Conservation (phyloP, 73 alveolate genomes). For the Tetrahymena malaccensis region DNA sequence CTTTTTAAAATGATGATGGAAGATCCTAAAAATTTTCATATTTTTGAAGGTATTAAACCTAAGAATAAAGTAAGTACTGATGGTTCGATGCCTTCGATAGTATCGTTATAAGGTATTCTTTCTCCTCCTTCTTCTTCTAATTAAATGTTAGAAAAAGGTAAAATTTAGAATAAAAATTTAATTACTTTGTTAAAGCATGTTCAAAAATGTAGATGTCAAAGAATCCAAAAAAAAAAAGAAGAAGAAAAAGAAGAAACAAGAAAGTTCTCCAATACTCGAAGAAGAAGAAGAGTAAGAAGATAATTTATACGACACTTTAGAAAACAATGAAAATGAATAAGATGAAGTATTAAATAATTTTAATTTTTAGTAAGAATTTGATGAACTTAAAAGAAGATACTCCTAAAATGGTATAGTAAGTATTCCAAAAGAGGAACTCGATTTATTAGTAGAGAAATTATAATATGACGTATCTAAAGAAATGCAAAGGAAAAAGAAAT, state of each 20-base stretch:
- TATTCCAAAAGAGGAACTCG: background rate
- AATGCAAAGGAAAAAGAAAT: background rate
- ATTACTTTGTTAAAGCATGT: background rate
- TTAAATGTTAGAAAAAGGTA: background rate
- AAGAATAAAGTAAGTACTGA: background rate
- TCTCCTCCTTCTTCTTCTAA: background rate
- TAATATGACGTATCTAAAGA: background rate
- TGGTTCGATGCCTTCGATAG: background rate
- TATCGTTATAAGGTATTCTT: background rate
- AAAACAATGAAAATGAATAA: background rate
- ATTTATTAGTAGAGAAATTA: background rate
- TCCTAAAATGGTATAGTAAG: background rate
- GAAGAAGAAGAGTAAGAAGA: background rate
- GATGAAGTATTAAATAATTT: background rate
- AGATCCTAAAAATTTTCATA: background rate
- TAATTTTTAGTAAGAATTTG: background rate
- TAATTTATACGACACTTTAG: background rate
- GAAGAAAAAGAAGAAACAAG: background rate
- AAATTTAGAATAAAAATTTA: background rate
- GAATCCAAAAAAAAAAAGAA: background rate
- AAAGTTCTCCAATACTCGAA: background rate
- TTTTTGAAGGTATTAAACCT: background rate
- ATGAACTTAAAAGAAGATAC: background rate
- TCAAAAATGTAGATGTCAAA: background rate
- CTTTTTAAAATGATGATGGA: background rate